These are phyloP conservation scores for Terana coerulea DNA, from an alignment of 768 basidiomycete genomes.

Conservation along the genomic window DNA sequence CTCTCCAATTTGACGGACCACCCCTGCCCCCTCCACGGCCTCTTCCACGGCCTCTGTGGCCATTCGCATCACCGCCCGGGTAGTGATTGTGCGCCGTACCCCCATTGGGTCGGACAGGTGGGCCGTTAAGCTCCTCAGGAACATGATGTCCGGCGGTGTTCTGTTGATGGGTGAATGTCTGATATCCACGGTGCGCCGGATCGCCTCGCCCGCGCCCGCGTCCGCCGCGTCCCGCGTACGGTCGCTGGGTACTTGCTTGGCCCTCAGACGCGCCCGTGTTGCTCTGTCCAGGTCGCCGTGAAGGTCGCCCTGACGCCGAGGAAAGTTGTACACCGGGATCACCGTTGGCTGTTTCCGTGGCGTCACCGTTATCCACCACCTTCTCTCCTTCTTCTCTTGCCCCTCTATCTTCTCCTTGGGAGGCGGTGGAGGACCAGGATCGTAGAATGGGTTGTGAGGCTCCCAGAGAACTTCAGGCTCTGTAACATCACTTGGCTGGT, in stretches of 20 bases:
- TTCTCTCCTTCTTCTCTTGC: not conserved
- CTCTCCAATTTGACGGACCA: no score
- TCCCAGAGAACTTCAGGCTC: conserved; percentile 37
- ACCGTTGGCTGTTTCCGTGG: not conserved
- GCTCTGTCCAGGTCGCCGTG: no score
- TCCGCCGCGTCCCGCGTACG: no score
- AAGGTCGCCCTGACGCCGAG: no score
- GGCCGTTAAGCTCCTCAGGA: no score
- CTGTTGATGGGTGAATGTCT: not conserved
- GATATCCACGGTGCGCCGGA: not conserved
- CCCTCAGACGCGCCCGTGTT: not conserved
- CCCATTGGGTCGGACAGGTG: not conserved
- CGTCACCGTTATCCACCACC: not conserved
- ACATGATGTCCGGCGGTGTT: not conserved
- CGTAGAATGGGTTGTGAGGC: conserved; percentile 62
- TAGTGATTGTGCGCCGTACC: not conserved
- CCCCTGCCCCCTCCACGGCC: no score
- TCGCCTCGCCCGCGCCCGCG: not conserved
- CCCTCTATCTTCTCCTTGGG: conserved; percentile 21
- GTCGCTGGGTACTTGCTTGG: not conserved
- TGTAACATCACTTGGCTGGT: conserved; percentile 31
- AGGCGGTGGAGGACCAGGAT: conserved; percentile 61
- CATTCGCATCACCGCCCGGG: not conserved
- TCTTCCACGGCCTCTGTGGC: not conserved
- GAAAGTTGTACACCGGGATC: no score